phyloP scores from a whole-genome alignment of 2,329 filamentous ascomycete genomes.

The Aphanocladium album region DNA sequence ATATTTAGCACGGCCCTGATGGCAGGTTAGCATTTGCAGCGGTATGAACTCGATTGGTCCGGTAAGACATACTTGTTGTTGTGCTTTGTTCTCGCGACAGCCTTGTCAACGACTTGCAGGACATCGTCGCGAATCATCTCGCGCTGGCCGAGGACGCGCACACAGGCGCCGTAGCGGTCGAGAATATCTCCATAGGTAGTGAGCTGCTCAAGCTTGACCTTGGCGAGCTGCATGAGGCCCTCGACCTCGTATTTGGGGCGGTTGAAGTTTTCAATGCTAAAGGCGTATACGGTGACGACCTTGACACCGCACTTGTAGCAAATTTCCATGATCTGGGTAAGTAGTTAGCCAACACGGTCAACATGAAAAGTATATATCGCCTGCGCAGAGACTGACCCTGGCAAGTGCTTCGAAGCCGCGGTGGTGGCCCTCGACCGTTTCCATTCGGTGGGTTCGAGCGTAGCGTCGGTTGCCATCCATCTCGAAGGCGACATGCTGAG shows the following conservation, averaged over 20 bases:
- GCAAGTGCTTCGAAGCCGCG: slow-evolving; percentile 93
- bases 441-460: slow-evolving; percentile 83
- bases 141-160: slow-evolving; percentile 79
- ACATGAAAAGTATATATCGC: no score
- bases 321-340: slow-evolving; percentile 75
- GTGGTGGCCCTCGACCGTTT: slow-evolving; percentile 94
- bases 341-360: slow-evolving; percentile 16
- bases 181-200: slow-evolving; percentile 89
- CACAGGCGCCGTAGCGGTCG: slow-evolving; percentile 83
- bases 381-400: slow-evolving; percentile 57
- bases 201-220: slow-evolving; percentile 87
- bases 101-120: slow-evolving; percentile 78
- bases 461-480: slow-evolving; percentile 98
- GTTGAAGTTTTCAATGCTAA: slow-evolving; percentile 99
- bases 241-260: slow-evolving; percentile 94
- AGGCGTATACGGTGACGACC: slow-evolving; percentile 95
- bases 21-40: slow-evolving; percentile 12
- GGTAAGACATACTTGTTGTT: slow-evolving; percentile 65
- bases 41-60: background rate
- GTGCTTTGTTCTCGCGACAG: slow-evolving; percentile 78
- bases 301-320: slow-evolving; percentile 98
- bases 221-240: slow-evolving; percentile 95
- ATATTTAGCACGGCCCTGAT: slow-evolving; percentile 68
- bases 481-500: slow-evolving; percentile 95
- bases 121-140: slow-evolving; percentile 84